Percentiles rank a stretch among this genome's conserved stretches.
Conservation (phyloP, 1,284 basidiomycete species). For the Heterobasidion parviporum region DNA sequence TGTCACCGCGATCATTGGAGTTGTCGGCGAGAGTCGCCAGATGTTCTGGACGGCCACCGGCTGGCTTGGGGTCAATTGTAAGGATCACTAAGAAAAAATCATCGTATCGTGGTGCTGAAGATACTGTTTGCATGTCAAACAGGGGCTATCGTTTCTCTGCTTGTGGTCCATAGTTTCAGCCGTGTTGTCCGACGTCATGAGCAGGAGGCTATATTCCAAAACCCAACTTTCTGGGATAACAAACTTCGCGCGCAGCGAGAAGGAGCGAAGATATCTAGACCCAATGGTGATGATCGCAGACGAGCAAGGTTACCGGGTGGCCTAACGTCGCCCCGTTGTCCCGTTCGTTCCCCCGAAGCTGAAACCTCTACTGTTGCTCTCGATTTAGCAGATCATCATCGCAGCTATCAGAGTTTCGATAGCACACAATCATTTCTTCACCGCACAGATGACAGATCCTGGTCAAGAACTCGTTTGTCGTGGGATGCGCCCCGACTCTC, state of each 20-base stretch:
- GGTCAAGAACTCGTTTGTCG: neutral
- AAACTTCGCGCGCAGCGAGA: conserved; percentile 16
- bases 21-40: conserved; percentile 41
- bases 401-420: neutral
- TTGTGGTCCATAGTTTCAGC: conserved; percentile 54
- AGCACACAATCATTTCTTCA: neutral
- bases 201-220: conserved; percentile 44
- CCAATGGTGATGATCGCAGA: neutral
- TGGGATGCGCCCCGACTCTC: neutral
- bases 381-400: neutral
- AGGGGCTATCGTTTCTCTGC: conserved; percentile 52
- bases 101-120: neutral
- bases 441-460: neutral
- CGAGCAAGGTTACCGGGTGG: neutral
- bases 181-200: conserved; percentile 59
- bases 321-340: too few relatives aligned
- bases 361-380: too few relatives aligned
- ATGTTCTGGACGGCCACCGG: conserved; percentile 35
- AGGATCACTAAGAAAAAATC: conserved; percentile 17
- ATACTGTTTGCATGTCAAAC: neutral
- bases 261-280: neutral
- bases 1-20: conserved; percentile 38
- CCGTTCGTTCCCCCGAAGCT: too few relatives aligned
- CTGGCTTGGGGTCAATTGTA: conserved; percentile 54
- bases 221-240: conserved; percentile 35